Evolutionary conservation across 2,329 filamentous ascomycete species (phyloP), one percentile per base, ranked within the genome.

Genomic region (Colletotrichum chrysophilum): DNA sequence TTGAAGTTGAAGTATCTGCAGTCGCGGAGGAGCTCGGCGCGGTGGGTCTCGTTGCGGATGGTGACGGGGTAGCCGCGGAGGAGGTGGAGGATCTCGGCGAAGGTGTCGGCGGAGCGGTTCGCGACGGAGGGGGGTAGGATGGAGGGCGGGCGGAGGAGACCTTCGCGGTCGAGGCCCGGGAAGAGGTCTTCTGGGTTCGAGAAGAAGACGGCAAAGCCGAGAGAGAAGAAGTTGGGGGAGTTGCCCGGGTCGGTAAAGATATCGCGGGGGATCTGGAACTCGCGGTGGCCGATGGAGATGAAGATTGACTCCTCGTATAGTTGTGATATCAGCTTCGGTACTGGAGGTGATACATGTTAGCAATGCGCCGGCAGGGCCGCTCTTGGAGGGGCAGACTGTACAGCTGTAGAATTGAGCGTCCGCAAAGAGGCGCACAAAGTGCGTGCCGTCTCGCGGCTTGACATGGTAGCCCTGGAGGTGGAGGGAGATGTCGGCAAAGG

Each of bases 401-500:
- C 94, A 86, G 81, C 92, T 95, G 85, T 98, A 98, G 85, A 98
- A 98, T 82, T 98, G 96, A 2, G 96, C 95, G 84, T 98, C 96
- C 24, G 96, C 95, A 84, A 98, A 98, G 34, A 98, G 88, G 74
- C 94, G 95, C 79, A 98, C 96, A 84, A 96, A 98, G 84, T 98
- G 95, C 70, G 92, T 91, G 66, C 94, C 94, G 85, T 98, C 94
- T 77, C 91, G 91, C 4, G 96, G 96, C 71, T 90, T 89, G 76
- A 98, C 91, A 86, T 98, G 94, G 84, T 98, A 98, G 61, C 96
- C 95, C 87, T 98, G 96, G 26, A 98, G 88, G 87, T 98, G 96
- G 71, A 96, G 89, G 48, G 94, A 94, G 78, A 98, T 98, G 82
- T 98, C 95, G 80, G 90, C 91, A 83, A 98, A 98, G 0, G 96